Conservation (phyloP, 495 filamentous ascomycete genomes). For the Penicillium diatomitis region DNA sequence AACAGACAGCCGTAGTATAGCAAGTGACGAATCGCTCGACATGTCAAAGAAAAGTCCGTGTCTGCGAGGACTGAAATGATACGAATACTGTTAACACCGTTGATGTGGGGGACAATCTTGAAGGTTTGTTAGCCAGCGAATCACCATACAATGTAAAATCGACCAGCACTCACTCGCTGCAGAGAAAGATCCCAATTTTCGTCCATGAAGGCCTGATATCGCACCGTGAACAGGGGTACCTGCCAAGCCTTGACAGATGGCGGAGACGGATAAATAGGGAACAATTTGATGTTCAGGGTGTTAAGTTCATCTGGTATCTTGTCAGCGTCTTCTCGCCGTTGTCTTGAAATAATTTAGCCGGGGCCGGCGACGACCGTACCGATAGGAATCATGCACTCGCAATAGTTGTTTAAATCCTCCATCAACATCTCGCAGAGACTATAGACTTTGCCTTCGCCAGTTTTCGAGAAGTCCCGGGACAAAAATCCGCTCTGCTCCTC, state of each 20-base stretch:
- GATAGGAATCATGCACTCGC: constrained; percentile 95
- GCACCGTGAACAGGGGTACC: constrained; percentile 82
- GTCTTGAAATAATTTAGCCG: background rate
- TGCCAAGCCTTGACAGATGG: constrained; percentile 74
- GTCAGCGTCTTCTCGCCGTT: constrained; percentile 10
- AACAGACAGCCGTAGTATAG: constrained; percentile 84
- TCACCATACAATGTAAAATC: background rate
- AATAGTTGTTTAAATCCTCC: constrained; percentile 94
- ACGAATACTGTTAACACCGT: constrained; percentile 80
- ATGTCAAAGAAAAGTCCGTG: constrained; percentile 72
- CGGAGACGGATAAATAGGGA: constrained; percentile 71
- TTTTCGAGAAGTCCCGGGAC: constrained; percentile 33
- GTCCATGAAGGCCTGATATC: constrained; percentile 64
- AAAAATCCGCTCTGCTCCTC: constrained; percentile 81
- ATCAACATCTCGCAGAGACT: constrained; percentile 83
- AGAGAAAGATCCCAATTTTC: constrained; percentile 89
- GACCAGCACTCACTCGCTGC: constrained; percentile 43
- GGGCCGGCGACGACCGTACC: constrained; percentile 36
- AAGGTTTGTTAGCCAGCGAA: background rate
- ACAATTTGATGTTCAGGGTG: constrained; percentile 93
- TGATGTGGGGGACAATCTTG: constrained; percentile 68
- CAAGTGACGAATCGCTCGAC: constrained; percentile 76
- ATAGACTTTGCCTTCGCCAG: constrained; percentile 57
- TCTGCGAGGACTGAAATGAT: constrained; percentile 77
- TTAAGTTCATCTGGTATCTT: constrained; percentile 66